Conservation (phyloP, 2,329 filamentous ascomycete genomes). For the Fonsecaea nubica region DNA sequence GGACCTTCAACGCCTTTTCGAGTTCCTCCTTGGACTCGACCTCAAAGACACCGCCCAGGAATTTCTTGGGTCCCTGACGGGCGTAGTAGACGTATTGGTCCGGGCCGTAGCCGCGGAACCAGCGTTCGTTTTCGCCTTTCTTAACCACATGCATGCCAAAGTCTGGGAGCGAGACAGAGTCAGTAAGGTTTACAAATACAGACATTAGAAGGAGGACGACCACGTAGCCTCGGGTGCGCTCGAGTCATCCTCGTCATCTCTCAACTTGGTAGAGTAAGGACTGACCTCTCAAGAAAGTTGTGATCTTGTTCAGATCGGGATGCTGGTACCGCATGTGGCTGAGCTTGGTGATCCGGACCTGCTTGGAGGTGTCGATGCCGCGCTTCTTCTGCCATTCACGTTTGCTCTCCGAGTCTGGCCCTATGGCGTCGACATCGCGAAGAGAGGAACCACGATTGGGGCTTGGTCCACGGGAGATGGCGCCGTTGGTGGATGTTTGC, state of each 20-base stretch:
- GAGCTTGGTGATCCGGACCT: conserved; percentile 57
- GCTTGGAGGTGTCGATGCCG: conserved; percentile 52
- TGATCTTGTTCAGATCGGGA: conserved; percentile 57
- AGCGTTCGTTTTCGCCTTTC: conserved; percentile 47
- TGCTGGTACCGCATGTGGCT: conserved; percentile 63
- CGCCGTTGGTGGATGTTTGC: conserved; percentile 27
- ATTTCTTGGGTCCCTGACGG: conserved; percentile 49
- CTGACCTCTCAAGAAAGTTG: conserved; percentile 50
- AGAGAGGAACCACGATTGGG: conserved; percentile 40
- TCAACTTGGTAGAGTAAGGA: background rate
- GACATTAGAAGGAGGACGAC: background rate
- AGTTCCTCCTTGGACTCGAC: conserved; percentile 53
- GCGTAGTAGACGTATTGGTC: conserved; percentile 56
- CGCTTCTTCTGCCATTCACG: conserved; percentile 38
- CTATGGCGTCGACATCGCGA: conserved; percentile 37
- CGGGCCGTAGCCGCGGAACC: conserved; percentile 53
- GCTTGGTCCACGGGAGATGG: conserved; percentile 37
- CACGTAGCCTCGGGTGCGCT: background rate
- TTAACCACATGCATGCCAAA: conserved; percentile 54
- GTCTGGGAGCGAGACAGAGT: conserved; percentile 41
- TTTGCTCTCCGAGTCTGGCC: conserved; percentile 31
- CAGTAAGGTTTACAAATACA: background rate
- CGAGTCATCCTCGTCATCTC: background rate
- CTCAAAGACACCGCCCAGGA: conserved; percentile 52
- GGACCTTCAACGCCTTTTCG: conserved; percentile 44